phyloP scores from a whole-genome alignment of 139 green algal genomes.

The Coccomyxa sp. region DNA sequence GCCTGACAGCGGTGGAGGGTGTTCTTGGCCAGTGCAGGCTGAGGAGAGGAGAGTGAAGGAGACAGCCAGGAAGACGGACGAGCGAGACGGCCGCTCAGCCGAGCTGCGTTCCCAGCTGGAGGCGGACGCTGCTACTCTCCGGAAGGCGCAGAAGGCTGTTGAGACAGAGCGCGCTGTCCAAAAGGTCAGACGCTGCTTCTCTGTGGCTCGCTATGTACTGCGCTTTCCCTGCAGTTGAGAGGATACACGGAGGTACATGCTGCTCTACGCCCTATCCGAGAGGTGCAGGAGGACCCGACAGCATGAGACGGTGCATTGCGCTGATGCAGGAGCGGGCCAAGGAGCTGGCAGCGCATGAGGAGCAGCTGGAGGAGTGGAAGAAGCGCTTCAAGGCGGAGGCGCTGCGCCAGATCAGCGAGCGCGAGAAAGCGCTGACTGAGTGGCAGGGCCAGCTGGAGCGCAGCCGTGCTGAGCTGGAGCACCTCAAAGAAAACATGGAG shows the following conservation, averaged over 20 bases:
- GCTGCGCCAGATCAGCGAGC: conserved; percentile 36
- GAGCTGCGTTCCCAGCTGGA: conserved; percentile 22
- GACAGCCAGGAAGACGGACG: conserved; percentile 1
- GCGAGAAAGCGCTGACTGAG: conserved; percentile 32
- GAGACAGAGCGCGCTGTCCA: conserved; percentile 28
- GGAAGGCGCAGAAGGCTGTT: conserved; percentile 17
- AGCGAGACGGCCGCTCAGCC: conserved; percentile 1
- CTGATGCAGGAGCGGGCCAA: conserved; percentile 17
- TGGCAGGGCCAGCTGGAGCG: conserved; percentile 34
- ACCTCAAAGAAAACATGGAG: conserved; percentile 24
- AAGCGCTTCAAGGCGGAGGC: conserved; percentile 39
- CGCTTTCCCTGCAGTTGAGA: background rate
- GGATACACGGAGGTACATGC: background rate
- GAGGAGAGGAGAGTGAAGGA: background rate
- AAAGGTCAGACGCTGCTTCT: no score
- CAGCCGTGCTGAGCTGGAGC: conserved; percentile 23
- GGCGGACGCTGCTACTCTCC: conserved; percentile 16
- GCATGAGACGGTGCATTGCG: background rate
- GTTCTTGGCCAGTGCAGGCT: background rate
- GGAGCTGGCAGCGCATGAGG: conserved; percentile 38
- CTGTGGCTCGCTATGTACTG: background rate
- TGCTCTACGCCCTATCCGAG: no score
- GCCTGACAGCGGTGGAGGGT: background rate
- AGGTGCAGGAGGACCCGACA: no score
- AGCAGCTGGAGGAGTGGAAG: conserved; percentile 42